Base-by-base conservation (phyloP, 306 rosid species). In the Canavalia ensiformis region DNA sequence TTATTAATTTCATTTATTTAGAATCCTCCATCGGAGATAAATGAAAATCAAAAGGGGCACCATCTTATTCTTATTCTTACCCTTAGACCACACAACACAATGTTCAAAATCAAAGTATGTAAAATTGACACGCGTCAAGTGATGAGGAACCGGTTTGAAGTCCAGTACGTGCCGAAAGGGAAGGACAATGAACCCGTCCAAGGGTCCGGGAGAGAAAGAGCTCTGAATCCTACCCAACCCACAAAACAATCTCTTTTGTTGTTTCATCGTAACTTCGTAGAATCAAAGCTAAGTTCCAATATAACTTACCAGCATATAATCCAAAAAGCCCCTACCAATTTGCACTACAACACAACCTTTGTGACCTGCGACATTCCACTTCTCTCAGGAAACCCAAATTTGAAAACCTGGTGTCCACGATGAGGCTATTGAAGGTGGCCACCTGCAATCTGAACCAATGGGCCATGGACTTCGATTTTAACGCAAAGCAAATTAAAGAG, bases 391-490 rank as follows among this genome's bases (percentile, higher is more conserved):
- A 47, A 12, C 52, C 13, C 52, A 47, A 47, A 8, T 47, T 47
- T 4, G 41, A 31, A 33, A 33, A 34, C 3, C n/a, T 9, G 45
- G 12, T 35, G 28, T 10, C 45, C 4, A 78, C 1, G 81, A 95
- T 93, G 98, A 95, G 99, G 90, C 81, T 93, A 55, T 87, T 95
- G 88, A 95, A 90, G 60, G 94, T 91, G 30, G 99, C 99, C 1
- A 90, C 98, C 18, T 95, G 98, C 82, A 95, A 91, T 85, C 88
- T 95, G 35, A 95, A 95, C 85, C 99, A 95, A 84, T 95, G 99
- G 98, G 99, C 99, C 41, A 91, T 95, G 99, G 99, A 95, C 81
- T 91, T 93, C 76, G 94, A 93, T 69, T 88, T 76, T 82, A 95
- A 95, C 84, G 35, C 86, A 1, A 85, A 87, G 42, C 87, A 84